Base-by-base conservation (phyloP, 495 filamentous ascomycete species). In the Podospora appendiculata region DNA sequence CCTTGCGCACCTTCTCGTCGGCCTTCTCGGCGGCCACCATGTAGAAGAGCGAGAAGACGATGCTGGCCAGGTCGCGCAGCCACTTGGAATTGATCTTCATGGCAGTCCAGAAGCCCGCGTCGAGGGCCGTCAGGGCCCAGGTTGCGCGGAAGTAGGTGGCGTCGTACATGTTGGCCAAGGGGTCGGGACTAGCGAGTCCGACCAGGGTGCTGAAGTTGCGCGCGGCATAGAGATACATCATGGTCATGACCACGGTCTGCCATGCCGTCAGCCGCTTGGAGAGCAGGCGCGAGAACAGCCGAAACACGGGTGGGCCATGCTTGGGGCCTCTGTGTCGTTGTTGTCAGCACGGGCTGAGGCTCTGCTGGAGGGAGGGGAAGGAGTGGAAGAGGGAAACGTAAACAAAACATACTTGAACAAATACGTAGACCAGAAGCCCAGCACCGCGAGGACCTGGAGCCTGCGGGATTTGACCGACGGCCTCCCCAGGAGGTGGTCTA, bases 31-130 rank as follows among this genome's bases (percentile, higher is more conserved):
- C 91, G 11, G 90, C 89, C 50, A 96, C 77, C 45, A 98, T 72
- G 66, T 98, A 98, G 69, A 95, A 97, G 1, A 83, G 63, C 1
- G 84, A 85, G 63, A 96, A 97, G 18, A 87, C 75, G 17, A 98
- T 75, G 54, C 86, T 90, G 4, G 83, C 79, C 13, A 95, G 61
- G 64, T 97, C 91, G 19, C 89, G 77, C 14, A 94, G 62, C 86
- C 87, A 90, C 59, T 89, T 91, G 49, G 75, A 80, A 44, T 79
- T 79, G 47, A 98, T 87, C 50, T 82, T 85, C 93, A 98, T 98
- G 6, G 93, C 94, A 0, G 90, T 95, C 93, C 93, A 98, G 67
- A 96, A 98, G 0, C 93, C 93, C 9, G 93, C 93, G 64, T 98
- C 93, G 51, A 98, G 67, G 0, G 89, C 93, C 0, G 93, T 98